Evolutionary conservation across 2,329 filamentous ascomycete species (phyloP).

Genomic region (Fusarium cyanostomum): DNA sequence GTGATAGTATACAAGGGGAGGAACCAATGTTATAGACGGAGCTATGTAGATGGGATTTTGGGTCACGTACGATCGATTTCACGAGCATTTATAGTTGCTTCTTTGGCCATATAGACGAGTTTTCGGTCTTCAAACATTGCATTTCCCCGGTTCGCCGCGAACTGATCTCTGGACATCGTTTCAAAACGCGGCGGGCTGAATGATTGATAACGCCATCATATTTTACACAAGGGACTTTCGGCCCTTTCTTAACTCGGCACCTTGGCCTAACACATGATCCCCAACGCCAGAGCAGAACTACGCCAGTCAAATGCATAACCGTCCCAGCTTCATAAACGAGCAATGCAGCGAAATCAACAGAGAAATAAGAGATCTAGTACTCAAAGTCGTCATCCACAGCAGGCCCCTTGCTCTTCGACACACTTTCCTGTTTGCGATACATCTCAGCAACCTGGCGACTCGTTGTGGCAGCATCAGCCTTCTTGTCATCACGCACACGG

Average conservation of each 20-base stretch:
- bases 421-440: conserved; percentile 94
- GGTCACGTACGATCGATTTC: conserved; percentile 12
- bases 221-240: not conserved
- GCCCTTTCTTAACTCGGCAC: conserved; percentile 4
- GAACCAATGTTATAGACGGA: conserved; percentile 41
- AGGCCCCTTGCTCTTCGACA: conserved; percentile 84
- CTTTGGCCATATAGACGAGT: conserved; percentile 8
- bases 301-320: conserved; percentile 6
- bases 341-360: not conserved
- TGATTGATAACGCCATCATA: not conserved
- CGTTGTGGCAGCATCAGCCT: conserved; percentile 87
- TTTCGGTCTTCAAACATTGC: not conserved
- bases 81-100: conserved; percentile 2
- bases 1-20: conserved; percentile 42
- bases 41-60: not conserved
- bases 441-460: conserved; percentile 92
- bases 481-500: conserved; percentile 93
- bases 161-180: no score
- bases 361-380: conserved; percentile 67
- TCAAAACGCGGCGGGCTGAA: no score
- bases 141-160: no score
- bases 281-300: conserved; percentile 24
- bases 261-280: not conserved
- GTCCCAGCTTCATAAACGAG: not conserved
- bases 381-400: conserved; percentile 97